A percentile compares a stretch with the other conserved stretches of the same genome.
Evolutionary conservation across 306 rosid genomes (phyloP).

Genomic region (Rosa lucieae): DNA sequence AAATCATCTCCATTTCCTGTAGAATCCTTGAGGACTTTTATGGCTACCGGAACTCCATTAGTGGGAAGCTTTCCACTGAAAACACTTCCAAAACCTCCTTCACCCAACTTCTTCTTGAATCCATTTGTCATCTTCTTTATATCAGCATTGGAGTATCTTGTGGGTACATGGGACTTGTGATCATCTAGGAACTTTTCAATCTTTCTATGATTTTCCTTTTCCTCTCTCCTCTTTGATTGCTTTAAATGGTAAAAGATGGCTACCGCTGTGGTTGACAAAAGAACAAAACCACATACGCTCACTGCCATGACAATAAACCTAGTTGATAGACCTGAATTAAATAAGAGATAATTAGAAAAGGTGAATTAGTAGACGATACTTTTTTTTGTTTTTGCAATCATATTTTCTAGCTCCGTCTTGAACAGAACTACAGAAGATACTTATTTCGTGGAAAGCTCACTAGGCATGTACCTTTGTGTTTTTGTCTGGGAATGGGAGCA

Average conservation of each 20-base stretch:
- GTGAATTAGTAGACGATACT: neutral
- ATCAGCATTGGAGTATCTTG: constrained; percentile 38
- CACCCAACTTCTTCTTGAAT: constrained; percentile 31
- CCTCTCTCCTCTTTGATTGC: neutral
- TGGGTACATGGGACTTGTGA: constrained; percentile 39
- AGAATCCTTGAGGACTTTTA: constrained; percentile 11
- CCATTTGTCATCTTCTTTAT: constrained; percentile 39
- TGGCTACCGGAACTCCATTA: neutral
- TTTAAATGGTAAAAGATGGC: neutral
- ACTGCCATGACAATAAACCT: neutral
- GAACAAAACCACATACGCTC: neutral
- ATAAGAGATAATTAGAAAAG: neutral
- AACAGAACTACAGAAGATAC: too few relatives aligned
- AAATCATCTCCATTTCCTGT: constrained; percentile 17
- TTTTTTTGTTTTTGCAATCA: neutral
- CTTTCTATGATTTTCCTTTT: constrained; percentile 29
- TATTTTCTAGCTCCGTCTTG: neutral
- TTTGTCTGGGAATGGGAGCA: neutral
- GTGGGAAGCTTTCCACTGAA: constrained; percentile 29
- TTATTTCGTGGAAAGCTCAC: neutral
- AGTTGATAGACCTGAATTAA: neutral
- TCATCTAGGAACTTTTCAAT: constrained; percentile 42
- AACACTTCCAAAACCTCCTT: constrained; percentile 42
- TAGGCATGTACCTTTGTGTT: neutral
- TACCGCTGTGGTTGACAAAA: neutral